Evolutionary conservation across 1,139 yeast species (phyloP), one percentile per base, ranked within the genome.

Genomic region (Magnusiomyces paraingens): DNA sequence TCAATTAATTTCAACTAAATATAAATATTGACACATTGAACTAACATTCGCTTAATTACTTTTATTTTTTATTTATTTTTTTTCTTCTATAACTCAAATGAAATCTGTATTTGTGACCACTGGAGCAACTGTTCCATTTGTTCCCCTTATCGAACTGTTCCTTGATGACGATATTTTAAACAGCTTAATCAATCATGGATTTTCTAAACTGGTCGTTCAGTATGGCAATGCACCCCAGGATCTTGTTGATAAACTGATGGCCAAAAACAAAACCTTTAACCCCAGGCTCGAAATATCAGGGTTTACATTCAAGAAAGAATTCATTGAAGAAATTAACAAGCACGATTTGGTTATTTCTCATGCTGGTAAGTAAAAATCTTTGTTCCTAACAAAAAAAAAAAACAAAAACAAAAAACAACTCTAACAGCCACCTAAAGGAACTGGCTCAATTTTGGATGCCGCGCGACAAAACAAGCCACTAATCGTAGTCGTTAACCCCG

Each of bases 361-460:
- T 67, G 97, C 96, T 0, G 98, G 76, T 21, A 50, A 29, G 51
- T 32, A 48, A 4, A 42, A 22, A 12, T 1, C 26, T 32, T 26
- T 49, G 20, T 22, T 51, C n/a, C n/a, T n/a, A n/a, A n/a, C n/a
- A n/a, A n/a, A n/a, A n/a, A n/a, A n/a, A n/a, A n/a, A n/a, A n/a
- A 21, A 40, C 14, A 10, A 47, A 39, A 36, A 15, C 6, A 42
- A 18, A 20, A 2, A 32, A 32, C 15, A 18, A 43, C 22, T 43
- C 21, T 17, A 11, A 8, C 20, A 12, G 12, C 15, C 14, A 5
- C 45, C 94, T 1, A 14, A 29, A 53, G 58, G 58, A 17, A 88
- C 98, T 0, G 99, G 99, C 1, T 86, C 96, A 0, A 86, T 93
- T 10, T 69, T 93, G 20, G 99, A 93, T 63, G 78, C 87, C 0